Evolutionary conservation across 371 early-diverging fungal species (phyloP).

Genomic region (Syncephalastrum sp.): DNA sequence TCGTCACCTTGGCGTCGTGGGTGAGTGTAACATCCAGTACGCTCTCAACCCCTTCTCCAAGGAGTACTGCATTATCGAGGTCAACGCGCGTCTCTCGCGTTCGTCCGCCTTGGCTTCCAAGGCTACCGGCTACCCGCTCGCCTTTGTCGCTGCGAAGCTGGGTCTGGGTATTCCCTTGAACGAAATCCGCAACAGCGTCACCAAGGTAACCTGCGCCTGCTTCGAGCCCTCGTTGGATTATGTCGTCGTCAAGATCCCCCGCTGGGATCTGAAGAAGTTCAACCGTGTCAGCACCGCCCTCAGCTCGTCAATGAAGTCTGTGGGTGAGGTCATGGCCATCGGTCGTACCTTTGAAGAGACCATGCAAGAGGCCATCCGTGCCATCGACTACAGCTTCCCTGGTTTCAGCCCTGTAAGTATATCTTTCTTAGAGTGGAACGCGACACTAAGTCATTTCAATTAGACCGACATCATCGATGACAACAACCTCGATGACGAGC

Average conservation of each 20-base stretch:
- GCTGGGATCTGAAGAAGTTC: conserved; percentile 97
- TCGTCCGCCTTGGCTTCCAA: conserved; percentile 91
- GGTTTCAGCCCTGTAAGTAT: conserved; percentile 73
- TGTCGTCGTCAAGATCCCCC: conserved; percentile 91
- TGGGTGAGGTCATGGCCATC: conserved; percentile 96
- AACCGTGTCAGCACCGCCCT: conserved; percentile 85
- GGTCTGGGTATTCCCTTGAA: conserved; percentile 90
- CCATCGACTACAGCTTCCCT: conserved; percentile 83
- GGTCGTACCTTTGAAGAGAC: conserved; percentile 96
- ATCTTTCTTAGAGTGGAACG: conserved; percentile 29
- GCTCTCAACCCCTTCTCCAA: conserved; percentile 90
- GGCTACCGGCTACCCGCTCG: conserved; percentile 97
- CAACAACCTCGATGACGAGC: conserved; percentile 72
- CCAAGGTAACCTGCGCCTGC: conserved; percentile 92
- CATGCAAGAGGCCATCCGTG: conserved; percentile 93
- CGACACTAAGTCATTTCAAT: neutral
- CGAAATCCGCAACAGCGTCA: conserved; percentile 88
- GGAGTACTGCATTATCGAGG: conserved; percentile 96
- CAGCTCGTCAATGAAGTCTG: conserved; percentile 91
- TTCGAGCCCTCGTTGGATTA: conserved; percentile 96
- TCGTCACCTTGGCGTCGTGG: conserved; percentile 90
- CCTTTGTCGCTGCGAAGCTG: conserved; percentile 97
- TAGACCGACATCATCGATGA: conserved; percentile 61
- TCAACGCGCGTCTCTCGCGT: conserved; percentile 94
- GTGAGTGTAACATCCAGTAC: conserved; percentile 98